phyloP scores from a whole-genome alignment of 1,284 basidiomycete genomes.

The Boletus austroedulis region DNA sequence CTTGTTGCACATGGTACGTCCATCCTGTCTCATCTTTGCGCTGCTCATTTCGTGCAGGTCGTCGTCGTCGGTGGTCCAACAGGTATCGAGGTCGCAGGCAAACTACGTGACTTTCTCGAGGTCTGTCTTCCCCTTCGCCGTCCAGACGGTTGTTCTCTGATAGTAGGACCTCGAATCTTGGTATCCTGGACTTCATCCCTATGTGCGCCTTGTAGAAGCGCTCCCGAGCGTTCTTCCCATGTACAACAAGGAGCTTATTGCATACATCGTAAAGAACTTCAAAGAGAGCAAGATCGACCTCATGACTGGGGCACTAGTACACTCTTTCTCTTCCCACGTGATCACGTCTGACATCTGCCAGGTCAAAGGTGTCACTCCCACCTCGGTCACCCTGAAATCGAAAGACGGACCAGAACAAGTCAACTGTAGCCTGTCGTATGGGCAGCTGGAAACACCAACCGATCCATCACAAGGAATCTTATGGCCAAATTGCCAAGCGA shows the following conservation, averaged over 20 bases:
- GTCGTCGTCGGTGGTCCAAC: conserved; percentile 98
- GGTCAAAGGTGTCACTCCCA: conserved; percentile 76
- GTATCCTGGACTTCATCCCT: conserved; percentile 92
- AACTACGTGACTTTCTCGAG: conserved; percentile 88
- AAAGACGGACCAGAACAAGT: conserved; percentile 81
- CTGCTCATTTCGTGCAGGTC: conserved; percentile 45
- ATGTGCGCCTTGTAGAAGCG: conserved; percentile 64
- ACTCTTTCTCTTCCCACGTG: neutral
- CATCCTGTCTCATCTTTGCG: neutral
- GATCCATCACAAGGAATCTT: conserved; percentile 80
- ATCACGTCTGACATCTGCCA: conserved; percentile 4
- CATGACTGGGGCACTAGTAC: conserved; percentile 87
- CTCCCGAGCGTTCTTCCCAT: conserved; percentile 92
- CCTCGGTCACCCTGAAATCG: conserved; percentile 85
- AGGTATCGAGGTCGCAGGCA: conserved; percentile 87
- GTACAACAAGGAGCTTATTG: conserved; percentile 95
- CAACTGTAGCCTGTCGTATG: conserved; percentile 88
- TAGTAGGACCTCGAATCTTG: conserved; percentile 82
- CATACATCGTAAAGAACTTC: conserved; percentile 95
- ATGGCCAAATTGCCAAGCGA: conserved; percentile 77
- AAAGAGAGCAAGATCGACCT: conserved; percentile 96
- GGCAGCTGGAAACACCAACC: conserved; percentile 90
- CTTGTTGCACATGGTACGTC: conserved; percentile 50
- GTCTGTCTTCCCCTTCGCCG: conserved; percentile 33
- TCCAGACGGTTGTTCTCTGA: conserved; percentile 19